Conservation (phyloP, 805 yeast species). For the Lachancea cidri region DNA sequence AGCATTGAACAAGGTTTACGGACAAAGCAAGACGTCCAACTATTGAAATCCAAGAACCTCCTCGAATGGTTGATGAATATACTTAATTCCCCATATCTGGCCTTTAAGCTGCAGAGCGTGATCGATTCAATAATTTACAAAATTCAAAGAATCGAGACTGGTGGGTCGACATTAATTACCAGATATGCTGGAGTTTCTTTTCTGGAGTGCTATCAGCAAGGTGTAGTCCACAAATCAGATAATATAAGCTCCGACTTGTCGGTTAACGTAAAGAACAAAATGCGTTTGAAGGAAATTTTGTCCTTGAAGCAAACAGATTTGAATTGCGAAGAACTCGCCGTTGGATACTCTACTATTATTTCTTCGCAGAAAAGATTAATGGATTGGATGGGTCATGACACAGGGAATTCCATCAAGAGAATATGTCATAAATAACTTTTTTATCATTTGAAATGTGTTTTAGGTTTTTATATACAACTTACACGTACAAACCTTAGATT, state of each 20-base stretch:
- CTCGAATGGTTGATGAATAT: slow-evolving; percentile 65
- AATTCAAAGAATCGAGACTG: slow-evolving; percentile 50
- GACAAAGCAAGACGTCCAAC: slow-evolving; percentile 45
- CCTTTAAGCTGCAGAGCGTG: slow-evolving; percentile 35
- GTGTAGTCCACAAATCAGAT: slow-evolving; percentile 10
- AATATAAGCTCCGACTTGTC: slow-evolving; percentile 7
- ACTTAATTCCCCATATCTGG: slow-evolving; percentile 45
- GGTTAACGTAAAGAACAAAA: slow-evolving; percentile 15
- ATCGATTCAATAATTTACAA: slow-evolving; percentile 41
- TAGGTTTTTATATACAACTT: too few species aligned
- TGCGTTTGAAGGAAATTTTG: slow-evolving; percentile 25
- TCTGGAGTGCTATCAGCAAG: slow-evolving; percentile 30
- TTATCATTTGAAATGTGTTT: too few species aligned
- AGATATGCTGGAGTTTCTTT: slow-evolving; percentile 46
- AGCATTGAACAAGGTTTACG: slow-evolving; percentile 44
- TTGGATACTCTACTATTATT: slow-evolving; percentile 28
- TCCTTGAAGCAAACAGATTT: slow-evolving; percentile 43
- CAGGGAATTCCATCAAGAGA: slow-evolving; percentile 43
- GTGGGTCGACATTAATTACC: slow-evolving; percentile 53
- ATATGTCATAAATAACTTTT: slow-evolving; percentile 15
- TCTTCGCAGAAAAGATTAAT: slow-evolving; percentile 48
- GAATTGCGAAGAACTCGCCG: slow-evolving; percentile 29
- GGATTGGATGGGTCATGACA: slow-evolving; percentile 58
- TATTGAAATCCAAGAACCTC: slow-evolving; percentile 48
- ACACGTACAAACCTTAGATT: too few species aligned